Evolutionary conservation across 2,329 filamentous ascomycete species (phyloP), one percentile per base, ranked within the genome.

Genomic region (Curvularia sp.): DNA sequence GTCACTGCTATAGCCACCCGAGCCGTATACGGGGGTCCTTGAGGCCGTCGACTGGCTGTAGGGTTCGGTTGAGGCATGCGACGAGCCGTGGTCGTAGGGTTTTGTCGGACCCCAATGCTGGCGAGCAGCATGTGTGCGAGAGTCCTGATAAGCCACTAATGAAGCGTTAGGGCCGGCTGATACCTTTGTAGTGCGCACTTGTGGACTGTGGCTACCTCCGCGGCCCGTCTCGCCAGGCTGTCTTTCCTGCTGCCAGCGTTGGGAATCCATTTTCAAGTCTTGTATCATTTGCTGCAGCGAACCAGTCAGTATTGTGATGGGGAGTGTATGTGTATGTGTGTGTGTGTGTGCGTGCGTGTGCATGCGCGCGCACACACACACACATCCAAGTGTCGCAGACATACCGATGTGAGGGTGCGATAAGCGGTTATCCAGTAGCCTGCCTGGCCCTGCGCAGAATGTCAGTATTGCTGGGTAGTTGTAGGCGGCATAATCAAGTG

Each of bases 401-500:
- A 54, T 78, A 82, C 80, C 68, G 79, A 75, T 43, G 81, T 83
- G 53, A 83, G 73, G 47, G 80, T 82, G 41, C 81, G 79, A 69
- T 82, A 82, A 34, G 81, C 81, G 53, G 80, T 80, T 65, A 83
- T 82, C 80, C 79, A 82, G 75, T 81, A 83, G 57, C 81, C 81
- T 49, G 76, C 66, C 58, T 79, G 75, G 66, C 80, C 79, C 79
- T 76, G 52, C 28, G 19, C 27, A 38, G 49, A 43, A 18, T 15
- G 55, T 58, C 48, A 58, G 55, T 58, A 39, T 38, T 27, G 47
- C 25, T 49, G 50, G 30, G 39, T 32, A 25, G 51, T 45, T 45
- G 19, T 28, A n/a, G 67, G 71, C 59, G 72, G 49, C 30, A 25
- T 54, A 56, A 57, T 59, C 61, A 63, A 67, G 42, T 59, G 64